phyloP scores from a whole-genome alignment of 75 land plant species.

The Picea glauca region DNA sequence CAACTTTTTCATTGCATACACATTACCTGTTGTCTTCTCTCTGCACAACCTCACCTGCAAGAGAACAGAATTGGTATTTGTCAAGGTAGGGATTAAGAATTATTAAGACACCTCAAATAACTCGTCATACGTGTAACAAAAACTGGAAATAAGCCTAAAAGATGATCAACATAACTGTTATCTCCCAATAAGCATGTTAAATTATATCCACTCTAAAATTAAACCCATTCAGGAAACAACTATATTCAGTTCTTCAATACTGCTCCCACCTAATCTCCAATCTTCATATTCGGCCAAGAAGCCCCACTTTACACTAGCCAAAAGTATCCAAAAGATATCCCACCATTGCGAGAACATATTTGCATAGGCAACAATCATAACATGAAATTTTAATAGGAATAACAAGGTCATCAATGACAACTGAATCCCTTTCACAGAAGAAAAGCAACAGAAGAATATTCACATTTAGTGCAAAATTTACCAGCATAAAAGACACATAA shows the following conservation, averaged over 20 bases:
- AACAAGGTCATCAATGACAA: neutral
- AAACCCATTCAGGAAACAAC: neutral
- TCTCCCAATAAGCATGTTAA: neutral
- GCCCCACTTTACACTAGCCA: neutral
- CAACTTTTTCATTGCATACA: constrained; percentile 94
- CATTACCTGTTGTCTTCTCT: constrained; percentile 82
- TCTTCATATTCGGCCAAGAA: neutral
- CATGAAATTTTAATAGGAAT: no score
- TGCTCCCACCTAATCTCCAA: neutral
- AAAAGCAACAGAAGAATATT: neutral
- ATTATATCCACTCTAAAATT: neutral
- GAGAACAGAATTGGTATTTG: neutral
- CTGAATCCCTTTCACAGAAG: neutral
- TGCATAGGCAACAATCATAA: no score
- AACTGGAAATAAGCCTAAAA: neutral
- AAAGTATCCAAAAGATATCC: neutral
- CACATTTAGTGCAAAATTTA: neutral
- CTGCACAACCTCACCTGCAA: constrained; percentile 88
- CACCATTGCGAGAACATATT: neutral
- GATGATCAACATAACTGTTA: neutral
- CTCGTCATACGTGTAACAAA: neutral
- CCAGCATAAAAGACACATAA: neutral
- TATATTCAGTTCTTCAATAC: neutral
- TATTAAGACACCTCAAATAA: neutral
- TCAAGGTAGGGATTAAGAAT: neutral